phyloP scores from a whole-genome alignment of 2,329 filamentous ascomycete genomes.

The Bretziella fagacearum region DNA sequence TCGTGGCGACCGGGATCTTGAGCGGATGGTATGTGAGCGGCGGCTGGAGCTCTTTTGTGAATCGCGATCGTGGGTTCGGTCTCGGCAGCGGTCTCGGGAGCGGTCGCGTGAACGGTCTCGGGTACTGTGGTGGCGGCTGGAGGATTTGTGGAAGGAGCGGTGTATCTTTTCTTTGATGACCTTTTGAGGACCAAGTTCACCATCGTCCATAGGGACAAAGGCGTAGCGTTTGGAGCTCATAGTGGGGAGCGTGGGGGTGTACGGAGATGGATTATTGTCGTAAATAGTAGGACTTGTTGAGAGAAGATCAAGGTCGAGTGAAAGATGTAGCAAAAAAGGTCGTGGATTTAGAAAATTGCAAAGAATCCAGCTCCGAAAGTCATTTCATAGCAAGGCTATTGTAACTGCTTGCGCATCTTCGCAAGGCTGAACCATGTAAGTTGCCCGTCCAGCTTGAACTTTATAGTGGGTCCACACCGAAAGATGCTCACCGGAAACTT shows the following conservation, averaged over 20 bases:
- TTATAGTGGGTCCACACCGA: too few relatives aligned
- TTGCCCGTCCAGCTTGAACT: too few relatives aligned
- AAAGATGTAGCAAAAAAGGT: background rate
- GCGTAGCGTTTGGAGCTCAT: slow-evolving; percentile 47
- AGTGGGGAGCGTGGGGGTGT: too few relatives aligned
- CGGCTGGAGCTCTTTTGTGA: background rate
- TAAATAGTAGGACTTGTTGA: background rate
- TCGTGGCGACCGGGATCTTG: slow-evolving; percentile 22
- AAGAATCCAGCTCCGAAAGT: too few relatives aligned
- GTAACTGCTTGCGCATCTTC: too few relatives aligned
- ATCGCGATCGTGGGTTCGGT: too few relatives aligned
- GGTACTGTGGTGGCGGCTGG: background rate
- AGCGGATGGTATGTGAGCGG: background rate
- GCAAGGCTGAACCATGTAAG: too few relatives aligned
- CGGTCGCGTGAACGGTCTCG: too few relatives aligned
- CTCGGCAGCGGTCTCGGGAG: background rate
- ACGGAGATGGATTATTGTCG: slow-evolving; percentile 1
- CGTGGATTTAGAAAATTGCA: too few relatives aligned
- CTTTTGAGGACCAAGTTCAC: slow-evolving; percentile 30
- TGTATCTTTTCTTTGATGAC: slow-evolving; percentile 8
- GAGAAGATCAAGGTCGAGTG: background rate
- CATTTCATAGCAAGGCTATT: too few relatives aligned
- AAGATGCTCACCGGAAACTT: too few relatives aligned
- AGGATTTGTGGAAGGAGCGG: slow-evolving; percentile 3
- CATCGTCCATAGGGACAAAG: slow-evolving; percentile 49